Base-by-base conservation (phyloP, 352 stramenopile species). In the Globisporangium alternatum region DNA sequence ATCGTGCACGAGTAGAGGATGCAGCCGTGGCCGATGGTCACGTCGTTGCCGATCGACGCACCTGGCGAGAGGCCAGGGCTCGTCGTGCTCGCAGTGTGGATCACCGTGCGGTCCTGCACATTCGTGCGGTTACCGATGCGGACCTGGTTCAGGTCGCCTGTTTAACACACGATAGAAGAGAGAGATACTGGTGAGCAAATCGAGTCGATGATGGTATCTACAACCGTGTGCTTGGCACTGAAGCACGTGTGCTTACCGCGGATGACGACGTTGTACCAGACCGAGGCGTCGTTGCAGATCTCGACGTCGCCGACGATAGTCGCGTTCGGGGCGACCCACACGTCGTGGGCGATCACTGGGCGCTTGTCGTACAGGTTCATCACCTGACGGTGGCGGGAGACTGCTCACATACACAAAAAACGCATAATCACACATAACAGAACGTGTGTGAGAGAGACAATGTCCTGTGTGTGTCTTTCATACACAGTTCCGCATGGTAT, bases 251-350 rank as follows among this genome's bases (percentile, higher is more conserved):
- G 43, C 41, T 21, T 80, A 67, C 83, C 95, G 72, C 96, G 89
- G 66, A 99, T 94, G 56, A 99, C 88, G 33, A 97, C 90, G 76
- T 98, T 97, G 83, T 99, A 99, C 78, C 95, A 98, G 68, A 99
- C 83, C 21, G 93, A 98, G 22, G 89, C 88, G 69, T 98, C 90
- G 71, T 96, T 90, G 71, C 85, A 95, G 63, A 99, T 91, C 72
- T 97, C 89, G 44, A 99, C 96, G 70, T 97, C 95, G 53, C 96
- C 96, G 65, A 99, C 95, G 52, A 99, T 81, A 4, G 96, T 98
- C n/a, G 95, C 91, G 76, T 97, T 98, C 10, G 96, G 96, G 35
- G 96, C 96, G n/a, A 99, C 81, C 78, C 94, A 98, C 41, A 97
- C 90, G 58, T 94, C 86, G 69, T 96, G 86, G 39, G 97, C 90